A percentile compares a stretch with the other conserved stretches of the same genome.
These are phyloP conservation scores for Sporisorium scitamineum DNA, from an alignment of 1,284 basidiomycete genomes.

Conservation along the genomic window DNA sequence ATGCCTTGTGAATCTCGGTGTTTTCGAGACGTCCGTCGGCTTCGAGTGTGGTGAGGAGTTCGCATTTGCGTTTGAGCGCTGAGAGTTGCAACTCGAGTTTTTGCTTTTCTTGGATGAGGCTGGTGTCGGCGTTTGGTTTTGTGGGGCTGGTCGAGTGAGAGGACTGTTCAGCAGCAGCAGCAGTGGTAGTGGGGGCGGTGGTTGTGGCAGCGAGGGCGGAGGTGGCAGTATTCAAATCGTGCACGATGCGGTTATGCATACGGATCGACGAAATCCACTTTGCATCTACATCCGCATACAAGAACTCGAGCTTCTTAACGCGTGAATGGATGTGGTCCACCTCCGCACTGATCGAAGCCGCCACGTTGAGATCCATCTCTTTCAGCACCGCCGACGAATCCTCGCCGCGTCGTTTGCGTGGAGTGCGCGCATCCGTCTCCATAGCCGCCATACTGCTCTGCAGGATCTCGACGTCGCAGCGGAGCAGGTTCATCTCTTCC, in stretches of 20 bases:
- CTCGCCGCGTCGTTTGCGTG: constrained; percentile 25
- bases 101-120: constrained; percentile 16
- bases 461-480: constrained; percentile 34
- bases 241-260: constrained; percentile 46
- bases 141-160: background rate
- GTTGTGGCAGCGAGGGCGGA: constrained; percentile 12
- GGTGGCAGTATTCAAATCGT: constrained; percentile 17
- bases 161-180: background rate
- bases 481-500: constrained; percentile 39
- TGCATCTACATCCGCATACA: constrained; percentile 24
- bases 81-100: constrained; percentile 48
- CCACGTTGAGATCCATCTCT: constrained; percentile 25
- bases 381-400: constrained; percentile 8
- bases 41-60: constrained; percentile 61
- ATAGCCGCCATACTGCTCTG: constrained; percentile 19
- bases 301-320: constrained; percentile 21
- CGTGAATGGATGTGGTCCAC: constrained; percentile 24
- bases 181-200: background rate
- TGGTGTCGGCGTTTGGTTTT: background rate
- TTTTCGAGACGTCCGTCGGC: constrained; percentile 65
- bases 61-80: constrained; percentile 55
- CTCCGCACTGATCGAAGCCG: constrained; percentile 17
- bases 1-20: constrained; percentile 66
- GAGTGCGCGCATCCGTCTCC: constrained; percentile 22
- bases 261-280: constrained; percentile 42